Conservation (phyloP, 2,329 filamentous ascomycete genomes). For the Arachnomyces sp. region DNA sequence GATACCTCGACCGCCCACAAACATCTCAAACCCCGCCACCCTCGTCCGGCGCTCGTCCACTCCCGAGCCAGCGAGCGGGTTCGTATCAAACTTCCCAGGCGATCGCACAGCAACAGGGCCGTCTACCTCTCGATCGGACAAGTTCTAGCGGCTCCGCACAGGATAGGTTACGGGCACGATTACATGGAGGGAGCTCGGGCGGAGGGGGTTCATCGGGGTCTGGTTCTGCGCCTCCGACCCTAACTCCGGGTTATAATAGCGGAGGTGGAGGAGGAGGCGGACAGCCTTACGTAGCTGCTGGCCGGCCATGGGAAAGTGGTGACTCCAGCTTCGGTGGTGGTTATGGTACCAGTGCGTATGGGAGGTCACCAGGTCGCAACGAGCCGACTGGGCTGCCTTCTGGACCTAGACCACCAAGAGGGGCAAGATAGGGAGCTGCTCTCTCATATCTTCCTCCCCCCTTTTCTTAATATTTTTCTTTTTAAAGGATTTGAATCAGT, state of each 20-base stretch:
- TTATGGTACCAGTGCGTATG: slow-evolving; percentile 4
- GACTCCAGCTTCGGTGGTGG: background rate
- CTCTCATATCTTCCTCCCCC: no score
- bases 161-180: slow-evolving; percentile 70
- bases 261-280: slow-evolving; percentile 3
- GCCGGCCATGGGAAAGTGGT: slow-evolving; percentile 1
- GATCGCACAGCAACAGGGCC: slow-evolving; percentile 27
- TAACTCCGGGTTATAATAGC: slow-evolving; percentile 14
- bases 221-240: slow-evolving; percentile 25
- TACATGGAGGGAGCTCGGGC: slow-evolving; percentile 62
- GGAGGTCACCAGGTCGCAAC: no score
- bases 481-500: no score
- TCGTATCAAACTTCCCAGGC: slow-evolving; percentile 59
- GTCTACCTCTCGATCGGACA: slow-evolving; percentile 31
- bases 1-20: slow-evolving; percentile 12
- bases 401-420: background rate
- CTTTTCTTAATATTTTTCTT: no score
- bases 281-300: background rate
- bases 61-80: slow-evolving; percentile 65
- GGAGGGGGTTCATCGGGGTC: slow-evolving; percentile 14
- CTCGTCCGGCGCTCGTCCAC: slow-evolving; percentile 44
- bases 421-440: no score
- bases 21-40: slow-evolving; percentile 19
- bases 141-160: slow-evolving; percentile 57
- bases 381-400: slow-evolving; percentile 21